Evolutionary conservation across 495 filamentous ascomycete genomes (phyloP).

Genomic region (Penicillium atrosanguineum): DNA sequence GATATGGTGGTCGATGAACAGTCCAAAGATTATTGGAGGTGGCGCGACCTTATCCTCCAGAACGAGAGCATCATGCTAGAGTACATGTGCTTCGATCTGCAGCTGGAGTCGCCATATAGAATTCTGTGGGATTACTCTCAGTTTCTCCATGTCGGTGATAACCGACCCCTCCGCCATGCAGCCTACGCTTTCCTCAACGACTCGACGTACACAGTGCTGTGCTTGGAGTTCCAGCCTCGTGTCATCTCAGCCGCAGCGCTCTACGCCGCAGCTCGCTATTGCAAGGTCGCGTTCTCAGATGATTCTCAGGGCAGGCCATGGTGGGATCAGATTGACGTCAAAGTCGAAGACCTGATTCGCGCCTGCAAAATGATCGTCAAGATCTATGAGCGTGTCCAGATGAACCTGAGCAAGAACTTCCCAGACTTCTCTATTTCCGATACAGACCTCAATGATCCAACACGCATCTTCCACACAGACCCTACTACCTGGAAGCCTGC

Average conservation of each 20-base stretch:
- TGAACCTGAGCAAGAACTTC: conserved; percentile 43
- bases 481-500: conserved; percentile 8
- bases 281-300: conserved; percentile 68
- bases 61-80: conserved; percentile 92
- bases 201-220: conserved; percentile 75
- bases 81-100: conserved; percentile 88
- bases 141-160: conserved; percentile 64
- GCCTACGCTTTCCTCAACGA: conserved; percentile 94
- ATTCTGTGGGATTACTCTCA: conserved; percentile 74
- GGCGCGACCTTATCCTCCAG: conserved; percentile 87
- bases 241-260: conserved; percentile 83
- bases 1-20: conserved; percentile 88
- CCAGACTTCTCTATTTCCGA: conserved; percentile 29
- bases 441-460: conserved; percentile 29
- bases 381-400: conserved; percentile 66
- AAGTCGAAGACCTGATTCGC: conserved; percentile 58
- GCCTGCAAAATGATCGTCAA: conserved; percentile 71
- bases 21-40: conserved; percentile 94
- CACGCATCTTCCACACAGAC: conserved; percentile 27
- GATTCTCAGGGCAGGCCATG: conserved; percentile 70
- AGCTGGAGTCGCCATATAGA: conserved; percentile 79
- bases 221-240: conserved; percentile 73
- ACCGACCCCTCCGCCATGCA: conserved; percentile 74
- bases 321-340: conserved; percentile 74
- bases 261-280: conserved; percentile 76